These are phyloP conservation scores for Psilocybe mexicana DNA, from an alignment of 1,284 basidiomycete species.

Conservation along the genomic window DNA sequence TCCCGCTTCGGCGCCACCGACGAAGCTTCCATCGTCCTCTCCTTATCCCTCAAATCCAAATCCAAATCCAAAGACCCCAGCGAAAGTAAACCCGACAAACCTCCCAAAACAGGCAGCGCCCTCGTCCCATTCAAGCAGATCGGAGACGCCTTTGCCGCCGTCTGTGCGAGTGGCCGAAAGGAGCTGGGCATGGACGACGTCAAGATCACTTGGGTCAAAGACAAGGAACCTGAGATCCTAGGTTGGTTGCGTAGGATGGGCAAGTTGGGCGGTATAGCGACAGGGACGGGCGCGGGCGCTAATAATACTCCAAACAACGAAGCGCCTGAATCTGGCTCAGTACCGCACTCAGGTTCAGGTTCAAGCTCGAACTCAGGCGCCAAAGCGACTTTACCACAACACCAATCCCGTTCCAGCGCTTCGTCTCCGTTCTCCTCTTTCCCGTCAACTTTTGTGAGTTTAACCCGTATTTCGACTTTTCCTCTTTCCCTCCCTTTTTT, in stretches of 20 bases:
- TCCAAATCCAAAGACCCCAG: no score
- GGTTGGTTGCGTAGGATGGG: conserved; percentile 74
- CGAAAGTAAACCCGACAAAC: conserved; percentile 35
- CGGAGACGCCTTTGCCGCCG: conserved; percentile 69
- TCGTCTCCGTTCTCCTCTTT: conserved; percentile 41
- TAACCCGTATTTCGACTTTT: neutral
- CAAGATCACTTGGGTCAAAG: conserved; percentile 69
- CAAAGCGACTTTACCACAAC: conserved; percentile 32
- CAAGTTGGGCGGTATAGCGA: conserved; percentile 43
- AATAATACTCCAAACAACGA: no score
- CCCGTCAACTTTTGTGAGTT: conserved; percentile 57
- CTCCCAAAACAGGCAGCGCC: conserved; percentile 65
- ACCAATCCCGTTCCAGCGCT: conserved; percentile 20
- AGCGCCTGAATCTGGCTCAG: neutral
- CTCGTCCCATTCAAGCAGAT: conserved; percentile 75
- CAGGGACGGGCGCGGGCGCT: no score
- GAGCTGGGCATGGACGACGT: conserved; percentile 55
- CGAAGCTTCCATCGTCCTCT: conserved; percentile 59
- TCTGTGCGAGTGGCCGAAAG: conserved; percentile 56
- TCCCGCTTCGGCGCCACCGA: conserved; percentile 64
- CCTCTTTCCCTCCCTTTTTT: conserved; percentile 5
- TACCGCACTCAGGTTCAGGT: neutral
- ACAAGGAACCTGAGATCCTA: conserved; percentile 73
- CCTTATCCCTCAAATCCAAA: conserved; percentile 46
- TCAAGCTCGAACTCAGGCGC: neutral